Base-by-base conservation (phyloP, 2,329 filamentous ascomycete species). In the Penicillium hordei region DNA sequence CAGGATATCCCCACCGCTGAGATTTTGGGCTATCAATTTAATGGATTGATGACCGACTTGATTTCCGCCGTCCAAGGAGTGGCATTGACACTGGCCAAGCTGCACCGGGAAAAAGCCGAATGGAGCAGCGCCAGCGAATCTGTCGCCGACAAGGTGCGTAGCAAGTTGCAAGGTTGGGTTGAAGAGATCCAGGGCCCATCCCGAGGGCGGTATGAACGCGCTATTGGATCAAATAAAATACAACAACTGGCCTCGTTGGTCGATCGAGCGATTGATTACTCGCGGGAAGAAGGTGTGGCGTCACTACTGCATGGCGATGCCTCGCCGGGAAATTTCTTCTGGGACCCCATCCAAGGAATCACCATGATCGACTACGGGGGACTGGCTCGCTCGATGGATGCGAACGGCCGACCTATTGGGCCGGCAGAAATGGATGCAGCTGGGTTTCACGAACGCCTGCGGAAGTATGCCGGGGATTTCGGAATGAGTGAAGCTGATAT, bases 401-500 rank as follows among this genome's bases (percentile, higher is more conserved):
- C 36, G 8, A 51, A 13, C 27, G 48, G 36, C 5, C 25, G 27
- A 15, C 48, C 48, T 33, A 51, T 51, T 31, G 48, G 48, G 7
- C 48, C 48, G 9, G 48, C 48, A 9, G 48, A 51, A 23, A 51
- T 51, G 48, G 48, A 51, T 51, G 36, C 48, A 27, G 48, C 48
- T 13, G 48, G 48, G 19, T 51, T 51, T 51, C 48, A 51, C 23
- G 48, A 51, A 27, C 36, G 48, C 7, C 19, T 51, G 36, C 36
- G 48, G 31, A 51, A 51, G 27, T 51, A 51, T 15, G 48, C 48
- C 25, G 48, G 48, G n/a, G 27, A 51, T n/a, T 51, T 51, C 27
- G 48, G 48, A 33, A 51, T 51, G 48, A 51, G 48, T 42, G 48
- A 51, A 21, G 15, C 27, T 43, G 48, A 51, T 31, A 51, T 51